These are phyloP conservation scores for Xylariaceae sp. DNA, from an alignment of 2,329 filamentous ascomycete genomes.

Conservation along the genomic window DNA sequence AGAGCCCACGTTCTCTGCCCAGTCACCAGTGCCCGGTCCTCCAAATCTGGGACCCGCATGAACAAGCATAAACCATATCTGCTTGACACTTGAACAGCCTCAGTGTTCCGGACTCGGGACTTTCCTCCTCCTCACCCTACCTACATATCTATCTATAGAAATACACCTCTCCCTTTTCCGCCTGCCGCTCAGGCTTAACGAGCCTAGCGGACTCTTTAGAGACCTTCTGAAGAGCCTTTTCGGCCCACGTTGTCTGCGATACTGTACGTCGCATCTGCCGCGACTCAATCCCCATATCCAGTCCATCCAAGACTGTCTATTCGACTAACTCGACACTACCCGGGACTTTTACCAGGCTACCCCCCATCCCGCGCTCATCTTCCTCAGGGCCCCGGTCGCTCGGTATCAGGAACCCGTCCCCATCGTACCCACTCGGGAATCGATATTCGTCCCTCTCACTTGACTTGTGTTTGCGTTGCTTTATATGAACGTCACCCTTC, in stretches of 20 bases:
- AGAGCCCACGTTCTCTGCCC: too few relatives aligned
- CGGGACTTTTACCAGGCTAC: not conserved
- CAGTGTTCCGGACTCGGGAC: conserved; percentile 9
- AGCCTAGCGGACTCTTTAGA: too few relatives aligned
- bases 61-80: too few relatives aligned
- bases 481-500: conserved; percentile 12
- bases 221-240: too few relatives aligned
- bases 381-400: conserved; percentile 11
- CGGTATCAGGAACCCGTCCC: conserved; percentile 11
- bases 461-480: conserved; percentile 1
- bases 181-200: too few relatives aligned
- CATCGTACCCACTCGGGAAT: conserved; percentile 8
- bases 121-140: conserved; percentile 9
- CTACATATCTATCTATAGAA: conserved; percentile 3
- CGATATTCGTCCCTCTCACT: conserved; percentile 3
- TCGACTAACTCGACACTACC: too few relatives aligned
- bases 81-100: conserved; percentile 13
- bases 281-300: too few relatives aligned
- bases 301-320: conserved; percentile 2
- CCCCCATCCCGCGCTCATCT: conserved; percentile 11
- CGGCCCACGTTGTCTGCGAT: too few relatives aligned
- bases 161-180: too few relatives aligned
- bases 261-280: too few relatives aligned
- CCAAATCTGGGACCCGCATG: conserved; percentile 10
- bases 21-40: too few relatives aligned